Evolutionary conservation across 1,284 basidiomycete genomes (phyloP).

Genomic region (Phaffia rhodozyma): DNA sequence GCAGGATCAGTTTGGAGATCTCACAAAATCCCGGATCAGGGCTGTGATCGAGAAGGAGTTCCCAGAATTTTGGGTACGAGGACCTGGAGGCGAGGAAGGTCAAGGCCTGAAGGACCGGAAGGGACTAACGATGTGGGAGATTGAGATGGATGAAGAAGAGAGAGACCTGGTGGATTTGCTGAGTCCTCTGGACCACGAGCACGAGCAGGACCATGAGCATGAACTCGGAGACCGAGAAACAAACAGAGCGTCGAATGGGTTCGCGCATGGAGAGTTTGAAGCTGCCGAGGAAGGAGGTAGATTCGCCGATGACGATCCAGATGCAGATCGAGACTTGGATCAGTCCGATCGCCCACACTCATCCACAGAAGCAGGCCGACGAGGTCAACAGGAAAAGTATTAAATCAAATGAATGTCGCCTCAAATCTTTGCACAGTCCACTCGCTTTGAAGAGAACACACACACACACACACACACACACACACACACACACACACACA

Average conservation of each 20-base stretch:
- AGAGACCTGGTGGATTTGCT: slow-evolving; percentile 5
- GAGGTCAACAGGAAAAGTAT: not conserved
- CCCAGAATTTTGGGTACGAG: slow-evolving; percentile 1
- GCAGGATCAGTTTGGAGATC: not conserved
- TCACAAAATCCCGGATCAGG: not conserved
- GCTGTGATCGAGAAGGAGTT: not conserved
- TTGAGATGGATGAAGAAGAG: not conserved
- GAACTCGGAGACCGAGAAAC: not conserved
- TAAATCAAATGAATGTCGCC: not conserved
- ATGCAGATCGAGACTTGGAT: not conserved
- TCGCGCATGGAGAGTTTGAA: not conserved
- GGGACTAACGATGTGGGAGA: not conserved
- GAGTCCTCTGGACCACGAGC: not conserved
- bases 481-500: not conserved
- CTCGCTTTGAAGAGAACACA: too few relatives aligned
- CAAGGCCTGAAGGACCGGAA: not conserved
- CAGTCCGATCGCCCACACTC: not conserved
- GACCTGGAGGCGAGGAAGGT: not conserved
- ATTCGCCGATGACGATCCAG: not conserved
- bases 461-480: not conserved
- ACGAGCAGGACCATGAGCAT: not conserved
- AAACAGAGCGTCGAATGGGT: not conserved
- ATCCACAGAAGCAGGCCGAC: not conserved
- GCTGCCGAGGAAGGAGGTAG: not conserved
- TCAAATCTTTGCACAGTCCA: not conserved